Percentiles rank a stretch among this genome's conserved stretches.
These are phyloP conservation scores for Xylaria longipes DNA, from an alignment of 495 filamentous ascomycete genomes.

Conservation along the genomic window DNA sequence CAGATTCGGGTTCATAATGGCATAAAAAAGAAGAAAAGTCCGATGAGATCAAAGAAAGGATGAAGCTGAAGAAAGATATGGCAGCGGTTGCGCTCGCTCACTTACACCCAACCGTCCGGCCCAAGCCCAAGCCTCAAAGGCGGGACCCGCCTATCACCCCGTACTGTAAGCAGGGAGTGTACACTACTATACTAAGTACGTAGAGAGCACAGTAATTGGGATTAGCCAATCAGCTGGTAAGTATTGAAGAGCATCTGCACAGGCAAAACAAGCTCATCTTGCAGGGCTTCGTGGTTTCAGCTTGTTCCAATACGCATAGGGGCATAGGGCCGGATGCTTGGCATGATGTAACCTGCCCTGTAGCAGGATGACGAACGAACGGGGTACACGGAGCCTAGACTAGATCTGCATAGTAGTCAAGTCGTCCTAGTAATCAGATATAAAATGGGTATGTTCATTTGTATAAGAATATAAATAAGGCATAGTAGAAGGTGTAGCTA, in stretches of 20 bases:
- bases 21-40: neutral
- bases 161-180: too few relatives aligned
- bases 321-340: neutral
- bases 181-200: neutral
- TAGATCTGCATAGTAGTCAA: neutral
- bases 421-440: neutral
- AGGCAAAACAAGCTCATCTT: slow-evolving; percentile 11
- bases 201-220: neutral
- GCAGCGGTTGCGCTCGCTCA: neutral
- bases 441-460: neutral
- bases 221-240: neutral
- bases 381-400: neutral
- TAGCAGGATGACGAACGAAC: neutral
- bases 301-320: neutral
- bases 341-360: neutral
- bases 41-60: neutral
- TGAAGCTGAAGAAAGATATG: neutral
- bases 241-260: neutral
- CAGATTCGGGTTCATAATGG: neutral
- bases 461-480: neutral
- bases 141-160: too few relatives aligned
- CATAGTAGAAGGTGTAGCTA: neutral
- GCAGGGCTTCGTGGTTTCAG: slow-evolving; percentile 3
- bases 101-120: neutral
- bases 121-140: neutral